Evolutionary conservation across 2,329 filamentous ascomycete species (phyloP), one percentile per base, ranked within the genome.

Genomic region (Ophiocordyceps australis): DNA sequence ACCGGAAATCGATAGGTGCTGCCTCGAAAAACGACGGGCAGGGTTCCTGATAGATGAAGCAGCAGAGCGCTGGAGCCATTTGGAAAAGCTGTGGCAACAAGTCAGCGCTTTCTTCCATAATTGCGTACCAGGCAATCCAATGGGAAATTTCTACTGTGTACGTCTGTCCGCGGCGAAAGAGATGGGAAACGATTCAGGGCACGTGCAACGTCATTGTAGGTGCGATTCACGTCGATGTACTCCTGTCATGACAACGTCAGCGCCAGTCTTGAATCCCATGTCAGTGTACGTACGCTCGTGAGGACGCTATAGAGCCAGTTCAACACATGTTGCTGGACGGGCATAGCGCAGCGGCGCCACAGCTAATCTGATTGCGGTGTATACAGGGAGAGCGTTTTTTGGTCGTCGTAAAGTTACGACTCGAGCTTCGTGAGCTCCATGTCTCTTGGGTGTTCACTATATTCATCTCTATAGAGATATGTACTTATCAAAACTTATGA

Each of bases 291-390:
- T 55, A 82, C 78, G 41, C 73, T 80, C 22, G 76, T 80, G 30
- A 95, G 56, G 29, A 93, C 75, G 53, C 80, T 89, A 55, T 92
- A 93, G 5, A 95, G 72, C 86, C 86, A 95, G 55, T 83, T 85
- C 43, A 95, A 63, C 32, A 91, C 76, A 55, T 83, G 79, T 52
- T 92, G 83, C 41, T 81, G 77, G 46, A 93, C 79, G 40, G 74
- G 70, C 62, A 71, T 71, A 31, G 43, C 22, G 26, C 4, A 12
- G 5, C n/a, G 12, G 18, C 17, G 12, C 21, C 9, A 7, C 9
- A n/a, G n/a, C n/a, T n/a, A n/a, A n/a, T n/a, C n/a, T n/a, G n/a
- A n/a, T n/a, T n/a, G n/a, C n/a, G n/a, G n/a, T n/a, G n/a, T n/a
- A n/a, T n/a, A n/a, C n/a, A n/a, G n/a, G n/a, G n/a, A n/a, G n/a